Evolutionary conservation across 164 flowering plant species (phyloP).

Genomic region (Protea cynaroides): DNA sequence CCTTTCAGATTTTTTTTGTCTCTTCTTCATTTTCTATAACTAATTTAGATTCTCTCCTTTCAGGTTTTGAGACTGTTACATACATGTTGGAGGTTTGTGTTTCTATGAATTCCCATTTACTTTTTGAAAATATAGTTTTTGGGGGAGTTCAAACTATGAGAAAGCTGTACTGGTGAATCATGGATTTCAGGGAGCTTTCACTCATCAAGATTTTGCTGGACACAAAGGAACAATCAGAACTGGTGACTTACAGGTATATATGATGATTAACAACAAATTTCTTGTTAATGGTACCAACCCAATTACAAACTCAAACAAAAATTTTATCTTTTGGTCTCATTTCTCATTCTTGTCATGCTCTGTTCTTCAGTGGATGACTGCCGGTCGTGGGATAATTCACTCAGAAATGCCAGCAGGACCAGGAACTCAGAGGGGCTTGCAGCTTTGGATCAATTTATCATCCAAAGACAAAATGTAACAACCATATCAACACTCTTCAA

Average conservation of each 20-base stretch:
- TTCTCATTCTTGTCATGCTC: neutral
- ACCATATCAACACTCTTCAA: neutral
- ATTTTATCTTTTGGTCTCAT: neutral
- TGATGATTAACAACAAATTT: neutral
- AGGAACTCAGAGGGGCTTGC: constrained; percentile 62
- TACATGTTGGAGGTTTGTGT: constrained; percentile 64
- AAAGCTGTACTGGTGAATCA: constrained; percentile 5
- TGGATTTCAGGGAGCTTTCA: constrained; percentile 54
- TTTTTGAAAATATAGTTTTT: neutral
- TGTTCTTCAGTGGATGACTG: constrained; percentile 84
- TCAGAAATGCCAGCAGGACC: constrained; percentile 92
- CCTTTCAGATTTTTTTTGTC: too few species aligned
- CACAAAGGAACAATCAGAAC: constrained; percentile 72
- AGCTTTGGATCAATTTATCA: constrained; percentile 85
- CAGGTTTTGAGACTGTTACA: constrained; percentile 91
- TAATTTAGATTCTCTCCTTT: neutral
- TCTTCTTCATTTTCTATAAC: neutral
- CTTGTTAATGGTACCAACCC: neutral
- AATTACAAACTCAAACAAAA: too few species aligned
- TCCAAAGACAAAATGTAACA: constrained; percentile 75
- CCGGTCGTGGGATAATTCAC: constrained; percentile 89
- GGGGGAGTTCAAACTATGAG: neutral
- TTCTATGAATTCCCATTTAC: neutral
- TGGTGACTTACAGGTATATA: constrained; percentile 78
- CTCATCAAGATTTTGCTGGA: constrained; percentile 89